phyloP scores from a whole-genome alignment of 176 grass and related monocot species.

The Triticum urartu region DNA sequence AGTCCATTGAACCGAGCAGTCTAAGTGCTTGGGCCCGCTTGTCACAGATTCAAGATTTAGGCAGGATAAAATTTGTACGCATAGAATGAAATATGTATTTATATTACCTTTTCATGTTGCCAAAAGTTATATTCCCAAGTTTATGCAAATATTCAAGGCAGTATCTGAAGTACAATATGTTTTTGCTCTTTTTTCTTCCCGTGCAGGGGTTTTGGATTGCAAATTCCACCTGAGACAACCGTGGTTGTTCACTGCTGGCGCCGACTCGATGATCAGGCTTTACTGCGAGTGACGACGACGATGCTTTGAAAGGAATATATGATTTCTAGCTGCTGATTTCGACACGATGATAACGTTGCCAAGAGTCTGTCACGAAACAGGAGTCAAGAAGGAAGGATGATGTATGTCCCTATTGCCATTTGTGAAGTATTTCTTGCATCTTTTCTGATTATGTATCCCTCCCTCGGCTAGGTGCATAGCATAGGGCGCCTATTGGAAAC shows the following conservation, averaged over 20 bases:
- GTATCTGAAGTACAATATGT: neutral
- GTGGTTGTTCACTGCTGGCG: conserved; percentile 89
- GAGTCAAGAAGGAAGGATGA: neutral
- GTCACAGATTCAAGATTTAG: no score
- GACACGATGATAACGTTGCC: neutral
- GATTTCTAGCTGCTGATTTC: neutral
- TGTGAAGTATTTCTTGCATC: neutral
- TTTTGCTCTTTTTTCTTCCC: neutral
- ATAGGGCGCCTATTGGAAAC: neutral
- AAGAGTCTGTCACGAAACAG: neutral
- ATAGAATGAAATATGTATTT: no score
- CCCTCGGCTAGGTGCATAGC: no score
- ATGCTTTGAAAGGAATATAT: neutral
- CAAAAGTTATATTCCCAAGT: neutral
- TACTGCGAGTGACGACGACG: conserved; percentile 56
- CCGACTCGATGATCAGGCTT: conserved; percentile 72
- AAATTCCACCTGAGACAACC: conserved; percentile 88
- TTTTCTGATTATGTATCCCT: neutral
- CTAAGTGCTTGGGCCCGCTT: no score
- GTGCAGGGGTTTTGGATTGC: conserved; percentile 81
- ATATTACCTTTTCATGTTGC: neutral
- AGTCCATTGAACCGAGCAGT: no score
- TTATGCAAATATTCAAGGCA: neutral
- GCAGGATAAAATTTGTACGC: no score
- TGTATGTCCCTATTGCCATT: neutral